A percentile compares a stretch with the other conserved stretches of the same genome.
phyloP scores from a whole-genome alignment of 345 rosid genomes.

The Clausena lansium region DNA sequence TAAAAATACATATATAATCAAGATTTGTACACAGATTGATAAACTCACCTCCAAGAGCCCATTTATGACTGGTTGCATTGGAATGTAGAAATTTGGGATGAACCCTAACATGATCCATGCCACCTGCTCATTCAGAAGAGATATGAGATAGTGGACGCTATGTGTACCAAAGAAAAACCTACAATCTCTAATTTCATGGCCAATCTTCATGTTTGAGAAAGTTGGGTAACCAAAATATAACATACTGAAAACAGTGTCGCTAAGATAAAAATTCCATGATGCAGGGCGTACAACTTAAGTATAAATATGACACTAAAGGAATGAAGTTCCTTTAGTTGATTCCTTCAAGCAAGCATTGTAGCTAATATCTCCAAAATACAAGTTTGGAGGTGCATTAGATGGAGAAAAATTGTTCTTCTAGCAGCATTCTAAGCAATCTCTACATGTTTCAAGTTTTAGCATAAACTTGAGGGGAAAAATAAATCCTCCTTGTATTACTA shows the following conservation, averaged over 20 bases:
- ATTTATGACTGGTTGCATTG: constrained; percentile 97
- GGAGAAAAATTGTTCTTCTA: background rate
- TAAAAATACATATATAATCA: constrained; percentile 4
- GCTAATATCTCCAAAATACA: background rate
- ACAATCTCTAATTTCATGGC: background rate
- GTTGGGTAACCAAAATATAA: background rate
- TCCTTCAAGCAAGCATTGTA: background rate
- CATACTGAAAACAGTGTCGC: background rate
- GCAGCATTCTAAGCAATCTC: background rate
- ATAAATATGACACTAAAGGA: background rate
- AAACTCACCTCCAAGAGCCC: constrained; percentile 94
- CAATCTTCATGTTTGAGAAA: background rate
- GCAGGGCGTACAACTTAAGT: background rate
- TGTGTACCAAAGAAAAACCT: background rate
- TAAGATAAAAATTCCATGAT: background rate
- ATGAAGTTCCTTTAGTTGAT: background rate
- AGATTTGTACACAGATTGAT: background rate
- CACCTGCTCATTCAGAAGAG: constrained; percentile 43
- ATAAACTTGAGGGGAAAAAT: background rate
- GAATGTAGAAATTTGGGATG: constrained; percentile 97
- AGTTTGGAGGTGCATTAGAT: background rate
- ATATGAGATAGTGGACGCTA: background rate
- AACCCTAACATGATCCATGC: constrained; percentile 86
- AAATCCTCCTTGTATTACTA: background rate
- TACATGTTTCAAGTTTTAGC: background rate